Evolutionary conservation across 1,284 basidiomycete genomes (phyloP), one percentile per base, ranked within the genome.

Genomic region (Fomitopsis schrenkii): DNA sequence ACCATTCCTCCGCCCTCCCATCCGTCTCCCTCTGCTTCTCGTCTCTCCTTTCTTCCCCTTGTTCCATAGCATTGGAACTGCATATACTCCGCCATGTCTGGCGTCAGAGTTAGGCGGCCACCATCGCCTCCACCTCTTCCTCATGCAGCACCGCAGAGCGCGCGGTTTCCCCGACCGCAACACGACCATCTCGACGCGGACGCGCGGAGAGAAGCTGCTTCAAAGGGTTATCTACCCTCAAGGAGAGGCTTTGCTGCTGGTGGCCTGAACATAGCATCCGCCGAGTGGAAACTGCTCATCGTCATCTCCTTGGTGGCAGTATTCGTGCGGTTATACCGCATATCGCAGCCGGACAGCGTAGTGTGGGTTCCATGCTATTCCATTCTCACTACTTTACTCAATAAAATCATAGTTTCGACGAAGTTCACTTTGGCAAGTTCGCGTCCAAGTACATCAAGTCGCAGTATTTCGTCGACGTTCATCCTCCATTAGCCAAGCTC

Each of bases 391-490:
- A 28, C 46, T 44, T 62, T 61, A 36, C 46, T 41, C 26, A 48
- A 46, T 50, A 22, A 48, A 19, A 19, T 9, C 38, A 59, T 54
- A 97, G 95, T 19, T 98, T 98, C 73, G 95, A 98, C 71, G 95
- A 98, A 75, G 95, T 97, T 0, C 95, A 97, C 75, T 97, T 98
- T 75, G 95, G 95, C 63, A 96, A 96, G 73, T 97, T 97, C 72
- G 93, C 95, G 1, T 84, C 86, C 59, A 95, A 94, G 69, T 97
- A 93, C 74, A 92, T 96, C 80, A 93, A 93, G 75, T 92, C 90
- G 15, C 84, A 86, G 58, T 97, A 95, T 78, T 93, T 94, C 77
- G 86, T 99, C 75, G 97, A 99, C 72, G 97, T 99, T 1, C 97
- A 99, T 73, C 97, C 97, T 0, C 97, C 97, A 1, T 81, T 99